Percentiles rank a stretch among this genome's conserved stretches.
These are phyloP conservation scores for Cladorrhinum samala DNA, from an alignment of 495 filamentous ascomycete genomes.

Conservation along the genomic window DNA sequence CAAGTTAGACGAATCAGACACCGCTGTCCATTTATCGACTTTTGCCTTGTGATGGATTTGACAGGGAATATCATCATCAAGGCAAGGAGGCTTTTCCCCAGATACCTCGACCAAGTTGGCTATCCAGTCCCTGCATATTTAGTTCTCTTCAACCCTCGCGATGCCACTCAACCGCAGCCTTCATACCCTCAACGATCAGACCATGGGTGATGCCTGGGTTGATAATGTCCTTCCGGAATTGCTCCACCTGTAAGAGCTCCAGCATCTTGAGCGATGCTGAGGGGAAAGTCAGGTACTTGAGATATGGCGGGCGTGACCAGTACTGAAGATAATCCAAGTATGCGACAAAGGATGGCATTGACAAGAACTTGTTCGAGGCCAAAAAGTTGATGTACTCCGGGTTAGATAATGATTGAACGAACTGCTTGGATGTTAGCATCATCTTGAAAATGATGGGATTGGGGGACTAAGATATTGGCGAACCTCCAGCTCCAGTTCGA, in stretches of 20 bases:
- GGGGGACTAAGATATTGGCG: background rate
- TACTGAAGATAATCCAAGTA: conserved; percentile 84
- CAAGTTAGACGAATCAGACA: too few relatives aligned
- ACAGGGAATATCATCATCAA: too few relatives aligned
- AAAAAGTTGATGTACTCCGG: conserved; percentile 80
- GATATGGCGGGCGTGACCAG: conserved; percentile 75
- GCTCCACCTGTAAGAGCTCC: conserved; percentile 74
- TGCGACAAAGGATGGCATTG: conserved; percentile 62
- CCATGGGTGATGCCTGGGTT: conserved; percentile 61
- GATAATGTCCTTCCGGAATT: conserved; percentile 76
- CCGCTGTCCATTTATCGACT: too few relatives aligned
- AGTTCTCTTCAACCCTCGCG: conserved; percentile 23
- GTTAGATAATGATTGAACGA: conserved; percentile 81
- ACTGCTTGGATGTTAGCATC: conserved; percentile 41
- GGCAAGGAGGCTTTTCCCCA: too few relatives aligned
- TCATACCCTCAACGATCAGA: conserved; percentile 55
- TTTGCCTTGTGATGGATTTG: too few relatives aligned
- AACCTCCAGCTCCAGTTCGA: conserved; percentile 71
- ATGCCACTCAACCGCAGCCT: conserved; percentile 43
- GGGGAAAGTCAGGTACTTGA: conserved; percentile 74
- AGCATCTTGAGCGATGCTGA: conserved; percentile 77
- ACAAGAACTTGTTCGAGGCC: conserved; percentile 57
- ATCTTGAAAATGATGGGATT: background rate
- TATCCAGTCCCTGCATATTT: too few relatives aligned
- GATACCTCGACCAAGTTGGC: too few relatives aligned